Base-by-base conservation (phyloP, 2,329 filamentous ascomycete species). In the Aspergillus fumigatiaffinis region DNA sequence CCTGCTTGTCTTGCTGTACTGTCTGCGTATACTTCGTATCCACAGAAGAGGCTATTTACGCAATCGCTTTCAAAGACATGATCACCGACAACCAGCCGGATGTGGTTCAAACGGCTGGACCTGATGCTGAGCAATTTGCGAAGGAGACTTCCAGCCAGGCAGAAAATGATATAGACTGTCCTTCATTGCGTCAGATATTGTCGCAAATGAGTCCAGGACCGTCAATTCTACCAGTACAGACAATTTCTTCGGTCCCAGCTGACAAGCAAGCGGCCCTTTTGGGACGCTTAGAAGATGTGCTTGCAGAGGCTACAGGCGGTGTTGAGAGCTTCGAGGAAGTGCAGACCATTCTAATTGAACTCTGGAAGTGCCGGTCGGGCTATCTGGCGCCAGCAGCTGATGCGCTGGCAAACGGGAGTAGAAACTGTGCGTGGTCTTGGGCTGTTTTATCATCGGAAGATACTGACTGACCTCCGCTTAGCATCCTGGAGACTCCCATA, bases 381-480 rank as follows among this genome's bases (percentile, higher is more conserved):
- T 70, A 71, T 51, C 58, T 78, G 66, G 58, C 63, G 10, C 68
- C 67, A 55, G 73, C 70, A 9, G 67, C 74, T 10, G 74, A 77
- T 53, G 60, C 70, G 38, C 55, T 79, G 52, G 76, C 76, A 20
- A 74, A 78, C 61, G 73, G 69, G 23, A 77, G 76, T 62, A 71
- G 76, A 64, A 71, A 77, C 51, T 66, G 76, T 78, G 62, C 68
- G 76, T 70, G 25, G 49, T 48, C 21, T 41, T 38, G 50, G 42
- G 21, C 5, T 46, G 25, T 48, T 7, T 17, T n/a, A 47, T 42
- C 20, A 23, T 56, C 29, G n/a, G 8, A 35, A 28, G 23, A 44
- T 23, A 29, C 12, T 57, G 48, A 12, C 48, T 61, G 12, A 62
- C 47, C 20, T 10, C 8, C 51, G 28, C 52, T 35, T 53, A 78